Conservation (phyloP, 176 grass and related monocot genomes). For the Zoysia japonica region DNA sequence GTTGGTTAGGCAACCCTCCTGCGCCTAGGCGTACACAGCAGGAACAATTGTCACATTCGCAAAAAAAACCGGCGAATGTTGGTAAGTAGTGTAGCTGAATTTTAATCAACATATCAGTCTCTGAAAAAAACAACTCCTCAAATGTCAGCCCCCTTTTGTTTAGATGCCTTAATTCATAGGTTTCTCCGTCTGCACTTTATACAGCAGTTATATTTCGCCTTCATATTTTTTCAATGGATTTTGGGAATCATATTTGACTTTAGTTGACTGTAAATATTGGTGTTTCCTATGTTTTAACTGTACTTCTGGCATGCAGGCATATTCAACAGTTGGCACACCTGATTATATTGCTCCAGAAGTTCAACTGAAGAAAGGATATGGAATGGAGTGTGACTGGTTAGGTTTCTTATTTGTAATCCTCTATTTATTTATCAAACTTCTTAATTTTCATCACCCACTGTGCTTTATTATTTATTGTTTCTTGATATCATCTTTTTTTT, state of each 20-base stretch:
- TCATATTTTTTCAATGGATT: slow-evolving; percentile 23
- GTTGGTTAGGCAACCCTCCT: slow-evolving; percentile 59
- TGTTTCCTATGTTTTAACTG: slow-evolving; percentile 31
- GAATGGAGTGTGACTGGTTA: slow-evolving; percentile 98
- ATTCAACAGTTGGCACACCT: slow-evolving; percentile 96
- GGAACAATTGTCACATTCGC: slow-evolving; percentile 96
- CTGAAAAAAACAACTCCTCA: not conserved
- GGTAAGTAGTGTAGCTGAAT: slow-evolving; percentile 53
- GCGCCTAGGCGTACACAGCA: slow-evolving; percentile 82
- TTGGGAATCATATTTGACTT: slow-evolving; percentile 15
- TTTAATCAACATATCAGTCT: slow-evolving; percentile 12
- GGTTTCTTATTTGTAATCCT: slow-evolving; percentile 40
- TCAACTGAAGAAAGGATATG: slow-evolving; percentile 97
- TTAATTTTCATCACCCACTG: slow-evolving; percentile 12
- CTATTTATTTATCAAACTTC: slow-evolving; percentile 13
- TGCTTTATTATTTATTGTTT: slow-evolving; percentile 45
- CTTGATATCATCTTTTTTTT: slow-evolving; percentile 41
- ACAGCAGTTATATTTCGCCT: not conserved
- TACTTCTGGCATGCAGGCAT: slow-evolving; percentile 58
- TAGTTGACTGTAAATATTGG: not conserved
- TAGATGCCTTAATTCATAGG: not conserved
- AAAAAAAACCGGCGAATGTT: slow-evolving; percentile 91
- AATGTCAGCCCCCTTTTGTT: slow-evolving; percentile 12
- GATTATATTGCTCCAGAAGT: slow-evolving; percentile 99
- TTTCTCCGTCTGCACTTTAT: not conserved